Conservation (phyloP, 768 basidiomycete genomes). For the Cytidiella melzeri region DNA sequence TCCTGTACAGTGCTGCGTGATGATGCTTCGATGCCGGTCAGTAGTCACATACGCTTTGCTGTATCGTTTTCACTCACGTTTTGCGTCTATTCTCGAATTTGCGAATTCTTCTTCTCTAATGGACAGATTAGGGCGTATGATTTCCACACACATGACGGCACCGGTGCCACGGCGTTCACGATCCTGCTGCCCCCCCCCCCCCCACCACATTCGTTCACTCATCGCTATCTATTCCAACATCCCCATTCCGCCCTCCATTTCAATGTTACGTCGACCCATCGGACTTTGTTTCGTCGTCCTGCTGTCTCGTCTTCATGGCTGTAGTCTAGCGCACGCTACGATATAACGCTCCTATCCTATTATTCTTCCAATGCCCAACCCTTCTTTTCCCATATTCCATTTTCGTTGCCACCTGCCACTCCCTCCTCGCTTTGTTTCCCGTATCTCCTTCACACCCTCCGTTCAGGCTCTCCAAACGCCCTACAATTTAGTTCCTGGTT, state of each 20-base stretch:
- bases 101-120: neutral
- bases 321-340: conserved; percentile 10
- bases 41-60: neutral
- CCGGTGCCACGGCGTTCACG: neutral
- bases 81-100: neutral
- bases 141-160: neutral
- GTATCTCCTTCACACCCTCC: neutral
- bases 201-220: conserved; percentile 3
- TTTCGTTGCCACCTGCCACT: conserved; percentile 3
- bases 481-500: too few relatives aligned
- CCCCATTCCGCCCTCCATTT: neutral
- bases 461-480: neutral
- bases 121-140: neutral
- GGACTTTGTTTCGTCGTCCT: conserved; percentile 4
- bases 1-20: conserved; percentile 68
- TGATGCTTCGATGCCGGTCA: neutral
- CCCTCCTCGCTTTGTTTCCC: conserved; percentile 1
- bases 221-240: conserved; percentile 3
- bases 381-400: conserved; percentile 1
- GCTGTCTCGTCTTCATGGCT: conserved; percentile 8
- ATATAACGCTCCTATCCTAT: conserved; percentile 9
- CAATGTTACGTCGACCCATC: conserved; percentile 4
- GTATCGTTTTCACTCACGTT: neutral
- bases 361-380: conserved; percentile 4
- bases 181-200: neutral